Conservation (phyloP, 768 basidiomycete species). For the Lenzites betulinus region DNA sequence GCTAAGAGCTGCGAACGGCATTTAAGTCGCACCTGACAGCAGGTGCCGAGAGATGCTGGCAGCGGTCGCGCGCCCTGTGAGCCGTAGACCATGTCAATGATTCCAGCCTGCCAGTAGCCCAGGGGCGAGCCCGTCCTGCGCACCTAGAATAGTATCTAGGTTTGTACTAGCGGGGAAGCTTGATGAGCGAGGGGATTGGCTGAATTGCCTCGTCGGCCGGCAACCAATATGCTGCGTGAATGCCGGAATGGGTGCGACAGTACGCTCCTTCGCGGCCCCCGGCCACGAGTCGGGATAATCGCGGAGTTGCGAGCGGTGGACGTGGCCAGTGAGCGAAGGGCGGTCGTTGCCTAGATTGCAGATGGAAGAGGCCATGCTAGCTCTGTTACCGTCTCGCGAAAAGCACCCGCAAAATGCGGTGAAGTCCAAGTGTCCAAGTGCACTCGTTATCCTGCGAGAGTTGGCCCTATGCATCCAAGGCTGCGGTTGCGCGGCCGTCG, state of each 20-base stretch:
- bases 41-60: background rate
- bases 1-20: background rate
- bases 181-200: background rate
- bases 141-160: background rate
- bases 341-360: background rate
- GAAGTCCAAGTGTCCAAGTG: too few species aligned
- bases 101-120: background rate
- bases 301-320: slow-evolving; percentile 6
- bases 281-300: slow-evolving; percentile 4
- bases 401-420: too few species aligned
- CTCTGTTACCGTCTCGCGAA: background rate
- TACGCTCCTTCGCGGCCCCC: background rate
- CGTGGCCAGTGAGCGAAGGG: background rate
- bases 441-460: too few species aligned
- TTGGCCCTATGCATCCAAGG: too few species aligned
- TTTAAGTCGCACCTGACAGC: background rate
- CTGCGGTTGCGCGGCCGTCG: too few species aligned
- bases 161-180: slow-evolving; percentile 6
- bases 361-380: background rate
- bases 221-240: slow-evolving; percentile 4
- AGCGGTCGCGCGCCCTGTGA: background rate
- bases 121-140: background rate
- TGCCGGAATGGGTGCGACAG: background rate
- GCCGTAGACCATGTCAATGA: background rate
- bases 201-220: slow-evolving; percentile 3